phyloP scores from a whole-genome alignment of 352 stramenopile genomes.

The Pythium catenulatum region DNA sequence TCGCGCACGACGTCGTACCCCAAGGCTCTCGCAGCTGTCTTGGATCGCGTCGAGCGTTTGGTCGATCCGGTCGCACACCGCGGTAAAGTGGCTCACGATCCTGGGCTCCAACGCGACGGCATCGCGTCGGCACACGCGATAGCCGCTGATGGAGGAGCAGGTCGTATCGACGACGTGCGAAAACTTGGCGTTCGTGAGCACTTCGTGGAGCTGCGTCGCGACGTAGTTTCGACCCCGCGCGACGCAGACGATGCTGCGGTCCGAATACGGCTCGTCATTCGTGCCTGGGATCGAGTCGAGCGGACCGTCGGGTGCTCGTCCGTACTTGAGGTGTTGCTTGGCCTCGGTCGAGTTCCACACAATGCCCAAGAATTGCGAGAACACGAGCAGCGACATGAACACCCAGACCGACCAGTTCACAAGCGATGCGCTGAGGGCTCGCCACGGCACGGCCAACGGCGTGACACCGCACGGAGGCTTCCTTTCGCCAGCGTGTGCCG shows the following conservation, averaged over 20 bases:
- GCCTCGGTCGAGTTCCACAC: not conserved
- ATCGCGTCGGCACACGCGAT: constrained; percentile 52
- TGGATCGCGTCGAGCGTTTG: constrained; percentile 45
- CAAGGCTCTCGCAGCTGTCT: constrained; percentile 43
- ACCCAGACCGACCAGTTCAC: constrained; percentile 6
- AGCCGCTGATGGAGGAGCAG: constrained; percentile 52
- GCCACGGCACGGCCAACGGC: no score
- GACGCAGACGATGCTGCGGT: constrained; percentile 44
- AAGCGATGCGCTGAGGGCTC: no score
- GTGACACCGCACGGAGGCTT: no score
- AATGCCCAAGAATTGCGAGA: constrained; percentile 15
- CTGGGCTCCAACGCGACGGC: not conserved
- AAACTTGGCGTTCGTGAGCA: constrained; percentile 1
- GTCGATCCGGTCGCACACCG: constrained; percentile 44
- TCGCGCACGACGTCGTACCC: constrained; percentile 60
- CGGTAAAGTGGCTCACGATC: constrained; percentile 11
- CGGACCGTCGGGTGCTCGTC: not conserved
- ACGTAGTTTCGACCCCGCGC: constrained; percentile 4
- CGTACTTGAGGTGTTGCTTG: not conserved
- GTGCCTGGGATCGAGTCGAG: not conserved
- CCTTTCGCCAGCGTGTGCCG: no score
- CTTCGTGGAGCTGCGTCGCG: constrained; percentile 5
- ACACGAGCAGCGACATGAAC: not conserved
- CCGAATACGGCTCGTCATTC: constrained; percentile 49
- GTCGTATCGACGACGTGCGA: constrained; percentile 25